Base-by-base conservation (phyloP, 2,329 filamentous ascomycete genomes). In the Rachicladosporium sp. region DNA sequence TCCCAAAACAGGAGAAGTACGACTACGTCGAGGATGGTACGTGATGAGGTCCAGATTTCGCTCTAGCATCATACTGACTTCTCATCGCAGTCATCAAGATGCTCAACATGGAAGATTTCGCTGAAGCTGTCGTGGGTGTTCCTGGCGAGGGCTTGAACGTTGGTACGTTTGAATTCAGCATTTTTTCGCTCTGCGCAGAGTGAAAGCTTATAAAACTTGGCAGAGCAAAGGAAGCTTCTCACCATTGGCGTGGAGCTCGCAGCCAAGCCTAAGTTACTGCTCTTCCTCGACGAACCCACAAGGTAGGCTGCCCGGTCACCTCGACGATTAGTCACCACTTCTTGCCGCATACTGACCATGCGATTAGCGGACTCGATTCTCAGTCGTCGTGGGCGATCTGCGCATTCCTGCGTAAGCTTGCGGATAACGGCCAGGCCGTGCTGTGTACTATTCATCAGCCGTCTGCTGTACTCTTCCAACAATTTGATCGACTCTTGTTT, bases 381-480 rank as follows among this genome's bases (percentile, higher is more conserved):
- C 78, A 83, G 56, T 77, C 72, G 41, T 80, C 82, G n/a, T 86
- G 79, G 65, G 38, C 35, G 10, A 40, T 13, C 43, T 41, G 13
- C 42, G 43, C 76, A 0, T 81, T 82, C 58, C 54, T 83, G 11
- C 66, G 76, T 8, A 81, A 80, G 54, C 66, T 83, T 0, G 77
- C 78, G 6, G 71, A 75, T 36, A 70, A 69, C 2, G 79, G 79
- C 0, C 79, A 83, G 49, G 77, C 79, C 4, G 72, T 83, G 2
- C 61, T 83, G 1, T 76, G 76, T 43, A 83, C 79, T 0, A 82
- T 83, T 31, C 79, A 83, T 48, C 79, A 83, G 55, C 80, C 80
- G 0, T 80, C 76, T 1, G 74, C 76, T 0, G 70, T 76, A 7
- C 62, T 83, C 0, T 82, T 83, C 39, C 68, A 75, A 6, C 68